Evolutionary conservation across 352 stramenopile species (phyloP), one percentile per base, ranked within the genome.

Genomic region (Hyaloperonospora brassicae): DNA sequence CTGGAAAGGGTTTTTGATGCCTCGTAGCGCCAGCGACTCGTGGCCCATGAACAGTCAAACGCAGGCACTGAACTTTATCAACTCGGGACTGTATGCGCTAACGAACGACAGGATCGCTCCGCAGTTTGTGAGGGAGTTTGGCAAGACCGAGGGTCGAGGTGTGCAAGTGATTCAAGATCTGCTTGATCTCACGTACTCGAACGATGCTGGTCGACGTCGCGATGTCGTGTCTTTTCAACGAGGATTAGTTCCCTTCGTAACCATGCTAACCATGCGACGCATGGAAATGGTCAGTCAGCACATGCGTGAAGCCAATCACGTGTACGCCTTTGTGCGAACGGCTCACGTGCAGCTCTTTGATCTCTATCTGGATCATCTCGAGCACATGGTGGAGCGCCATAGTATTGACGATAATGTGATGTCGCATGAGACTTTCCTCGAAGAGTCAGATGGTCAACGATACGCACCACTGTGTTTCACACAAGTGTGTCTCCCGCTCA

Each of bases 381-480:
- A 52, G n/a, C 45, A 70, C 12, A 58, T 73, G 38, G 64, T 76
- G 8, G 52, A 73, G 23, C 50, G 55, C 9, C 57, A 64, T 22
- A 70, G 54, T 12, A 49, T 73, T 40, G 64, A 73, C 17, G 64
- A 77, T 53, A 25, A 5, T 0, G 14, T 14, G 1, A 8, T 73
- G n/a, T 45, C 55, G 0, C 61, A 70, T 30, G 53, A 25, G 17
- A 61, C 21, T 21, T 77, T 73, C 31, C 41, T 77, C 23, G 31
- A 38, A 7, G 64, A 70, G 1, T 41, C 48, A 0, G 9, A 59
- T 27, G 64, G 68, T 9, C 55, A 55, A 10, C 57, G 52, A 52
- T 73, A 64, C 17, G 68, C 68, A 25, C 68, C 64, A 10, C 41
- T 73, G 27, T 72, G 68, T 40, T 73, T 77, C 30, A 66, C 68